phyloP scores from a whole-genome alignment of 2,329 filamentous ascomycete genomes.

The Fusarium coicis region DNA sequence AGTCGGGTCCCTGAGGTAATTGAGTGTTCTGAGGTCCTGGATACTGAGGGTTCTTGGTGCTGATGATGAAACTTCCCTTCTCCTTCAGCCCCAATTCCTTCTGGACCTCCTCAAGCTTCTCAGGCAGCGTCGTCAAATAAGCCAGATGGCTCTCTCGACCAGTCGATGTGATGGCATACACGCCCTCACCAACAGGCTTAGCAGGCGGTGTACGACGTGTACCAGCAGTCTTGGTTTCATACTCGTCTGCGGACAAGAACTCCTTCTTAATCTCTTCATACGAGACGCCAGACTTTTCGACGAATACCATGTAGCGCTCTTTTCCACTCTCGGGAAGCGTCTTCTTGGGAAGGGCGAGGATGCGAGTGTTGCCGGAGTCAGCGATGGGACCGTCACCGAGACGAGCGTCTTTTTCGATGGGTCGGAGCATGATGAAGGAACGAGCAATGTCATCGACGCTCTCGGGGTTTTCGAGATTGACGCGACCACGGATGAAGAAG shows the following conservation, averaged over 20 bases:
- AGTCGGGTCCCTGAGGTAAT: conserved; percentile 74
- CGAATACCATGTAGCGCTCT: conserved; percentile 83
- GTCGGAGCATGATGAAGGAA: conserved; percentile 82
- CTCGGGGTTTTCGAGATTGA: conserved; percentile 76
- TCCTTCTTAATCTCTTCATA: conserved; percentile 77
- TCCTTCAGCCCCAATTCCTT: conserved; percentile 76
- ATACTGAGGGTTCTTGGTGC: conserved; percentile 81
- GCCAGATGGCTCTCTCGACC: conserved; percentile 79
- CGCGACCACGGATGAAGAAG: conserved; percentile 86
- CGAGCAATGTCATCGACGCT: conserved; percentile 78
- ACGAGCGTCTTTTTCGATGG: conserved; percentile 72
- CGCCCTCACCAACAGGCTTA: conserved; percentile 82
- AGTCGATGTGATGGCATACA: conserved; percentile 83
- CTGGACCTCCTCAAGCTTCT: conserved; percentile 76
- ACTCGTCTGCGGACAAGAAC: conserved; percentile 74
- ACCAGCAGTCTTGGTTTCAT: conserved; percentile 80
- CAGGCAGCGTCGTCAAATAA: conserved; percentile 82
- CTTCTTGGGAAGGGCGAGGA: conserved; percentile 87
- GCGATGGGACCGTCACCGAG: conserved; percentile 63
- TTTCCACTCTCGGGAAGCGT: conserved; percentile 74
- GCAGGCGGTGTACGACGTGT: conserved; percentile 75
- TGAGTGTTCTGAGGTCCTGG: conserved; percentile 71
- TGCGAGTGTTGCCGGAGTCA: conserved; percentile 70
- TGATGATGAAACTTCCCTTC: conserved; percentile 81
- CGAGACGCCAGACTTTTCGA: conserved; percentile 76